Percentiles rank a stretch among this genome's conserved stretches.
Evolutionary conservation across 2,329 filamentous ascomycete genomes (phyloP).

Genomic region (Blastomyces silverae): DNA sequence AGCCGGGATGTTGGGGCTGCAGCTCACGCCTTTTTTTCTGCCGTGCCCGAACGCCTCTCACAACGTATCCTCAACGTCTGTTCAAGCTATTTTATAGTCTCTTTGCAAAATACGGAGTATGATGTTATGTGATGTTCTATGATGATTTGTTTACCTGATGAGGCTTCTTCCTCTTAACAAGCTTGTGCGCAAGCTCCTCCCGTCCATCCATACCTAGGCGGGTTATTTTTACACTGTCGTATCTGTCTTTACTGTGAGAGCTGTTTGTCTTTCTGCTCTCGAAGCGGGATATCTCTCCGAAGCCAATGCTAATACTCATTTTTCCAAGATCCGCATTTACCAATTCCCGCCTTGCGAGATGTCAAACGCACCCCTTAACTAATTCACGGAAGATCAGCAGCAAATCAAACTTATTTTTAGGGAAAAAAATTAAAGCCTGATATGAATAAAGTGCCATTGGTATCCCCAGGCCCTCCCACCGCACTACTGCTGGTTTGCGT

Average conservation of each 20-base stretch:
- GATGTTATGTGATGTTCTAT: constrained; percentile 3
- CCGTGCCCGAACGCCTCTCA: background rate
- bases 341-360: background rate
- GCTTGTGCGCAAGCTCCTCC: background rate
- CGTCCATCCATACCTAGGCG: background rate
- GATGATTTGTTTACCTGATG: background rate
- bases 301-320: background rate
- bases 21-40: background rate
- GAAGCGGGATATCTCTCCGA: background rate
- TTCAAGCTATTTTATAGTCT: background rate
- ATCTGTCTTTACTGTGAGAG: background rate
- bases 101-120: background rate
- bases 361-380: background rate
- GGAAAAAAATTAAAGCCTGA: background rate
- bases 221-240: background rate
- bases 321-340: background rate
- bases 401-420: background rate
- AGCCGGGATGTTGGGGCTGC: background rate
- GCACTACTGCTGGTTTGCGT: background rate
- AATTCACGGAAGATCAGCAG: background rate
- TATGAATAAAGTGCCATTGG: background rate
- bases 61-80: background rate
- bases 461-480: background rate
- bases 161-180: background rate
- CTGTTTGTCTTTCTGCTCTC: background rate